phyloP scores from a whole-genome alignment of 805 yeast species.

The Millerozyma miso region DNA sequence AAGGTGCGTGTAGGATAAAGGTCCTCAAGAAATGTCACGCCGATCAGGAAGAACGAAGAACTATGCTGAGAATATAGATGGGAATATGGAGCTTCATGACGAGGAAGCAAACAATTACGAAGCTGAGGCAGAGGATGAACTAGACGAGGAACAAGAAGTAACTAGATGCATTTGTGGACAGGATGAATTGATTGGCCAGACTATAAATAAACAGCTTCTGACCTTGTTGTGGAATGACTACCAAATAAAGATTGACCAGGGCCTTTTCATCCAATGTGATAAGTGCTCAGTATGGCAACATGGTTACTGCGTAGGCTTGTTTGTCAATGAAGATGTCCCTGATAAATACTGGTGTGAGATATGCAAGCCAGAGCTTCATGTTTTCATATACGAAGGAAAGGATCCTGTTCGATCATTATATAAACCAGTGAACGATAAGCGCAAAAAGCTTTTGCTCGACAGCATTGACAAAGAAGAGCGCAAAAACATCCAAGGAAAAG shows the following conservation, averaged over 20 bases:
- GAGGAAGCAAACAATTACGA: constrained; percentile 17
- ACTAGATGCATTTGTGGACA: constrained; percentile 41
- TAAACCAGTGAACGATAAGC: constrained; percentile 37
- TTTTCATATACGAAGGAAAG: constrained; percentile 32
- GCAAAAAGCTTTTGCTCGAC: constrained; percentile 31
- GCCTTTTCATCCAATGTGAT: constrained; percentile 81
- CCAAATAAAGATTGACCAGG: constrained; percentile 43
- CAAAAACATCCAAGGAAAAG: constrained; percentile 18
- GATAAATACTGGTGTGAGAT: constrained; percentile 94
- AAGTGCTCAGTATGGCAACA: constrained; percentile 96
- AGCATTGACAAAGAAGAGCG: constrained; percentile 11
- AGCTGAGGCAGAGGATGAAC: constrained; percentile 20
- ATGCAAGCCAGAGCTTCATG: constrained; percentile 83
- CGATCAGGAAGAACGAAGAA: constrained; percentile 24
- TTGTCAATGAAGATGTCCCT: constrained; percentile 70
- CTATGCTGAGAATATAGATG: constrained; percentile 12
- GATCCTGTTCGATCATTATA: constrained; percentile 32
- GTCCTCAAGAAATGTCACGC: constrained; percentile 20
- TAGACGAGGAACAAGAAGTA: constrained; percentile 37
- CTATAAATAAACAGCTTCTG: constrained; percentile 21
- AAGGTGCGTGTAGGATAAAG: neutral
- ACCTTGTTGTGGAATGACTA: constrained; percentile 27
- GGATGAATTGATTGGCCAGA: constrained; percentile 29
- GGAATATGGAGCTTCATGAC: constrained; percentile 11
- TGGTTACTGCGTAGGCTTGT: constrained; percentile 89